Conservation (phyloP, 352 stramenopile species). For the Phytopythium ostracodes region DNA sequence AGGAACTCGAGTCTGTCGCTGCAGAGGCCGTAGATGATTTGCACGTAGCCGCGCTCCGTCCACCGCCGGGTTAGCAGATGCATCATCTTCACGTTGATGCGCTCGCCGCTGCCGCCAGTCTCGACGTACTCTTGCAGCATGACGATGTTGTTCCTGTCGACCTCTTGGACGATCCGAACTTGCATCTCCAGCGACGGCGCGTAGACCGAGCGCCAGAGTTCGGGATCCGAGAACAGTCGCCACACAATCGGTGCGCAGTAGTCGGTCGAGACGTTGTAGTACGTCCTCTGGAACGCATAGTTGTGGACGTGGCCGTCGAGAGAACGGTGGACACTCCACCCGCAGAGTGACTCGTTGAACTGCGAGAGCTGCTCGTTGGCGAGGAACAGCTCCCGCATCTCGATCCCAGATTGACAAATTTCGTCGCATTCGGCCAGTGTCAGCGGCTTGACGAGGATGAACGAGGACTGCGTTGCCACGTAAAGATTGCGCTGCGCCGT, state of each 20-base stretch:
- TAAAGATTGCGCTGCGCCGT: not conserved
- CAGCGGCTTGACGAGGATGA: slow-evolving; percentile 3
- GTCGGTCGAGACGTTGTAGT: not conserved
- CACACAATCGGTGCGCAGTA: not conserved
- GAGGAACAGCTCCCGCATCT: not conserved
- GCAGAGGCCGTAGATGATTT: not conserved
- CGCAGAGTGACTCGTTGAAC: not conserved
- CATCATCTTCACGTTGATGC: slow-evolving; percentile 1
- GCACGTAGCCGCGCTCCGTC: not conserved
- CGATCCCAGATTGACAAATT: not conserved
- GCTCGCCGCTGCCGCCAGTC: not conserved
- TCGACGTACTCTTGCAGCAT: slow-evolving; percentile 3
- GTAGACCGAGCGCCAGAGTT: not conserved
- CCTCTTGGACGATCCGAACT: not conserved
- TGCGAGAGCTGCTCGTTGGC: not conserved
- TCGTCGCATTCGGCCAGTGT: not conserved
- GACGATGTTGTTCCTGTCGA: slow-evolving; percentile 1
- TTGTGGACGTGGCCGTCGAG: not conserved
- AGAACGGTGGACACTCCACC: not conserved
- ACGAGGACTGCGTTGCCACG: not conserved
- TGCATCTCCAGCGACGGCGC: slow-evolving; percentile 1
- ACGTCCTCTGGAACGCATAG: not conserved
- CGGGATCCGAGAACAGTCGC: not conserved
- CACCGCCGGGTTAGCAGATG: not conserved
- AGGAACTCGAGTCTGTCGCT: slow-evolving; percentile 1